phyloP scores from a whole-genome alignment of 352 stramenopile species.

The Phytophthora vignae region DNA sequence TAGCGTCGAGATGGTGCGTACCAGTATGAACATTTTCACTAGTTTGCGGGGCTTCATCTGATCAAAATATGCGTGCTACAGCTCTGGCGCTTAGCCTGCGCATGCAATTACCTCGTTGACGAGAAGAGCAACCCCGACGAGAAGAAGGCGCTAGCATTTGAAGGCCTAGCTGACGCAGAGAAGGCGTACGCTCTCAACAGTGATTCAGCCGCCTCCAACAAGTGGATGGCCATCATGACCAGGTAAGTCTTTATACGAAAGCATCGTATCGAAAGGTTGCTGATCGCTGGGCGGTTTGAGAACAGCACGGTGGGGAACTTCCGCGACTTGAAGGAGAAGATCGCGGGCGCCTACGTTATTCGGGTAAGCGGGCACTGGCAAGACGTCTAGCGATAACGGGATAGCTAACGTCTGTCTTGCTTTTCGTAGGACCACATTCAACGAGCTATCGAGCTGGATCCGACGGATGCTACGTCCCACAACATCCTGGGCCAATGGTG shows the following conservation, averaged over 20 bases:
- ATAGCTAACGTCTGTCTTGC: background rate
- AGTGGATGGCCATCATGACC: conserved; percentile 83
- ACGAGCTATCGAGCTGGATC: conserved; percentile 78
- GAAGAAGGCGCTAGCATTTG: conserved; percentile 64
- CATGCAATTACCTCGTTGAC: conserved; percentile 71
- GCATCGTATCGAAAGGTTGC: background rate
- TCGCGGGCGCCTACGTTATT: conserved; percentile 73
- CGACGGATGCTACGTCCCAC: conserved; percentile 62
- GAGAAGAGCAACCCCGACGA: conserved; percentile 46
- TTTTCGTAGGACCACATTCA: conserved; percentile 59
- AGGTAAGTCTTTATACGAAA: conserved; percentile 30
- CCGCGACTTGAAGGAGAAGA: conserved; percentile 72
- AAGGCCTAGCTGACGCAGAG: conserved; percentile 62
- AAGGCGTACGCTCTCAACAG: conserved; percentile 56
- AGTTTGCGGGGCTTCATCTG: background rate
- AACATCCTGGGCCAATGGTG: conserved; percentile 84
- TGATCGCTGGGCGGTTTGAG: background rate
- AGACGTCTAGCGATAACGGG: background rate
- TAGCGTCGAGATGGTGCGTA: conserved; percentile 59
- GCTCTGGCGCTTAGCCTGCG: conserved; percentile 70
- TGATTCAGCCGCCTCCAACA: conserved; percentile 65
- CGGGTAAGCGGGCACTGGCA: conserved; percentile 32
- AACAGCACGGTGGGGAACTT: conserved; percentile 67
- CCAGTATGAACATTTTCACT: background rate
- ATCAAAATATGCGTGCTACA: conserved; percentile 20